Evolutionary conservation across 306 rosid species (phyloP).

Genomic region (cucumber (Cucumis sativus)): Cucumber_9930_V3 NC_026660.2:9071501-9072000

Average conservation of each 20-base stretch:
- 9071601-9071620: not conserved
- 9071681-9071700: not conserved
- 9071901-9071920: not conserved
- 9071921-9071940: not conserved
- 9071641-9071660: not conserved
- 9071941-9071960: not conserved
- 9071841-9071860: not conserved
- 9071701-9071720: not conserved
- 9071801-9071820: not conserved
- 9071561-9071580: not conserved
- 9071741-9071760: not conserved
- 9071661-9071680: not conserved
- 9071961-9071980: not conserved
- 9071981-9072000: not conserved
- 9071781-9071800: not conserved
- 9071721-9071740: not conserved
- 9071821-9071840: not conserved
- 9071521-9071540: not conserved
- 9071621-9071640: not conserved
- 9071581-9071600: not conserved
- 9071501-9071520: not conserved
- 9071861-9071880: not conserved
- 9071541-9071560: not conserved
- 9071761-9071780: not conserved
- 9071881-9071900: not conserved